Evolutionary conservation across 1,284 basidiomycete genomes (phyloP).

Genomic region (Ustilago esculenta): DNA sequence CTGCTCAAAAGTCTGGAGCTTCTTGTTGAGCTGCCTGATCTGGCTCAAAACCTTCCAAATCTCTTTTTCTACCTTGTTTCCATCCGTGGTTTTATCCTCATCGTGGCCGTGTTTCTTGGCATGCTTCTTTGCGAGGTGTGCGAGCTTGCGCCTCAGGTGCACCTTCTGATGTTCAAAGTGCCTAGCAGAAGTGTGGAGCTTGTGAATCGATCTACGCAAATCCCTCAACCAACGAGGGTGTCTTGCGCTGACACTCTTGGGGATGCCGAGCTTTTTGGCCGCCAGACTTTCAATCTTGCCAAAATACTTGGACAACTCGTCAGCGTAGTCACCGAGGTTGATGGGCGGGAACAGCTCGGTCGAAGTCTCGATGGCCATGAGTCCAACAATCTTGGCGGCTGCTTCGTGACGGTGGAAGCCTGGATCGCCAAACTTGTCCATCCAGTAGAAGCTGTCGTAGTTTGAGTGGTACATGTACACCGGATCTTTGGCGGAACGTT

Average conservation of each 20-base stretch:
- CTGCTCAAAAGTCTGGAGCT: slow-evolving; percentile 79
- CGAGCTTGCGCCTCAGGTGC: slow-evolving; percentile 22
- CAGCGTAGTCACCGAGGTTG: slow-evolving; percentile 73
- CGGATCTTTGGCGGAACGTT: slow-evolving; percentile 48
- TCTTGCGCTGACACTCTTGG: background rate
- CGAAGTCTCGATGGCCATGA: slow-evolving; percentile 73
- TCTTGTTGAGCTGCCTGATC: slow-evolving; percentile 76
- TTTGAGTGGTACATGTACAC: slow-evolving; percentile 73
- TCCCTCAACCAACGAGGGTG: slow-evolving; percentile 20
- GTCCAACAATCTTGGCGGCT: slow-evolving; percentile 71
- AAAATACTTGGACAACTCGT: slow-evolving; percentile 49
- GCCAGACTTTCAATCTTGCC: slow-evolving; percentile 37
- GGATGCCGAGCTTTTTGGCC: slow-evolving; percentile 20
- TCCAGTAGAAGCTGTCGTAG: slow-evolving; percentile 81
- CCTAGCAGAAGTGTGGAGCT: slow-evolving; percentile 20
- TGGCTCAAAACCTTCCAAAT: slow-evolving; percentile 72
- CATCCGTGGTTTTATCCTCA: background rate
- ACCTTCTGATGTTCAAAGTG: slow-evolving; percentile 26
- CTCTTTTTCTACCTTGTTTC: slow-evolving; percentile 15
- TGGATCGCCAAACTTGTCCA: slow-evolving; percentile 79
- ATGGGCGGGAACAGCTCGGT: slow-evolving; percentile 75
- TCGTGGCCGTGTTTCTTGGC: background rate
- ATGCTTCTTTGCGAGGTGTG: slow-evolving; percentile 12
- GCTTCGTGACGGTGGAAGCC: slow-evolving; percentile 79
- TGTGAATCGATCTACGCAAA: slow-evolving; percentile 23